Conservation (phyloP, 805 yeast genomes). For the Candida schatavii region DNA sequence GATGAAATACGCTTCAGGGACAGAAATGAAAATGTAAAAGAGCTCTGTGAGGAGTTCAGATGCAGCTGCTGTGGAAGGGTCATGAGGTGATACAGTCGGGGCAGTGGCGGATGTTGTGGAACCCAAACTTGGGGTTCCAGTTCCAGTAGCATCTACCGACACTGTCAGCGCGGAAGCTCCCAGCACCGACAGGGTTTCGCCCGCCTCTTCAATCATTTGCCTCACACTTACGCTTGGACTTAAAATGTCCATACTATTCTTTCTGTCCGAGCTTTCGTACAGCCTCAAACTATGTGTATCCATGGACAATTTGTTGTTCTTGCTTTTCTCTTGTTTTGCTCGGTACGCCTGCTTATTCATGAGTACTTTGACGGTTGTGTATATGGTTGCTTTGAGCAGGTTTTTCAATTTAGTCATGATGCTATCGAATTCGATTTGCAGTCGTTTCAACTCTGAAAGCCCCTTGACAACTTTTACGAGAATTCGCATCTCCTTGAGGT, state of each 20-base stretch:
- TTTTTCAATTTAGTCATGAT: constrained; percentile 23
- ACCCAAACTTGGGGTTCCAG: too few species aligned
- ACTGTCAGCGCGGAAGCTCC: too few species aligned
- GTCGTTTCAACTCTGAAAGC: constrained; percentile 24
- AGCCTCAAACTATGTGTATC: constrained; percentile 1
- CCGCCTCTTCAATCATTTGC: neutral
- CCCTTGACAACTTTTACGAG: constrained; percentile 29
- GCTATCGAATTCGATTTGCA: constrained; percentile 16
- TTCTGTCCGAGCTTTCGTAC: neutral
- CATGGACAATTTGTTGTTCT: neutral
- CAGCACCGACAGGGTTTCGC: neutral
- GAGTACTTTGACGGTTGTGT: constrained; percentile 23
- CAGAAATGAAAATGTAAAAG: constrained; percentile 29
- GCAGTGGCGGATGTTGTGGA: neutral
- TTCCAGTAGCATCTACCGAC: neutral
- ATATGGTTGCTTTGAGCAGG: constrained; percentile 24
- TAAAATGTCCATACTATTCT: constrained; percentile 1
- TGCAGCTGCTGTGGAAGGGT: constrained; percentile 1
- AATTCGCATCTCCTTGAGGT: constrained; percentile 22
- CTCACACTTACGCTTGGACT: neutral
- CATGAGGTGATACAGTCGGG: neutral
- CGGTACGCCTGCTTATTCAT: constrained; percentile 8
- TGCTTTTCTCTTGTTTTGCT: neutral
- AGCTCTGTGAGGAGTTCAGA: constrained; percentile 28
- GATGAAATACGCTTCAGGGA: constrained; percentile 33